Conservation (phyloP, 2,329 filamentous ascomycete species). For the Pyricularia grisea region DNA sequence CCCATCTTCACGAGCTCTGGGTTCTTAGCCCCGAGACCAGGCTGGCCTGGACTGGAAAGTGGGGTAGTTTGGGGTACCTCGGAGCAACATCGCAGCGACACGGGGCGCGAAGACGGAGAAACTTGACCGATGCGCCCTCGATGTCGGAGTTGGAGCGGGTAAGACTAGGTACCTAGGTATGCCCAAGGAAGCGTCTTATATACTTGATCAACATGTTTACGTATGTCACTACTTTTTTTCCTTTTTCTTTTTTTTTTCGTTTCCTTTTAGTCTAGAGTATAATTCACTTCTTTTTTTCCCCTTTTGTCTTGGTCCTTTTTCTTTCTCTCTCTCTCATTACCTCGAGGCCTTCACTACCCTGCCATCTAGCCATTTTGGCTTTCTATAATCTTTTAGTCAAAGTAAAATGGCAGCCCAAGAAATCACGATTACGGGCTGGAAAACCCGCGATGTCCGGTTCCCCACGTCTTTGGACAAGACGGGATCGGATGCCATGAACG, state of each 20-base stretch:
- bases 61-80: background rate
- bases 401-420: constrained; percentile 25
- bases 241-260: background rate
- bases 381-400: background rate
- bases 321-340: background rate
- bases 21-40: background rate
- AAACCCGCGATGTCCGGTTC: constrained; percentile 66
- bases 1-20: background rate
- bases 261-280: background rate
- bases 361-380: background rate
- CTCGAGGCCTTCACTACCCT: background rate
- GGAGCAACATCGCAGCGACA: constrained; percentile 1
- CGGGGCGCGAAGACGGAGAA: background rate
- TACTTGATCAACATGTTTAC: background rate
- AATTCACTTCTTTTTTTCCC: background rate
- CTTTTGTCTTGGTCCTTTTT: background rate
- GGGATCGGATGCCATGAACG: constrained; percentile 96
- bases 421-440: constrained; percentile 64
- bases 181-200: background rate
- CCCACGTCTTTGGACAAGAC: constrained; percentile 93
- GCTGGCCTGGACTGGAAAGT: background rate
- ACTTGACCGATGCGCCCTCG: background rate
- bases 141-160: background rate
- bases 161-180: background rate
- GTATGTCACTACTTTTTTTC: background rate